Conservation (phyloP, 73 alveolate species). For the Stentor coeruleus region DNA sequence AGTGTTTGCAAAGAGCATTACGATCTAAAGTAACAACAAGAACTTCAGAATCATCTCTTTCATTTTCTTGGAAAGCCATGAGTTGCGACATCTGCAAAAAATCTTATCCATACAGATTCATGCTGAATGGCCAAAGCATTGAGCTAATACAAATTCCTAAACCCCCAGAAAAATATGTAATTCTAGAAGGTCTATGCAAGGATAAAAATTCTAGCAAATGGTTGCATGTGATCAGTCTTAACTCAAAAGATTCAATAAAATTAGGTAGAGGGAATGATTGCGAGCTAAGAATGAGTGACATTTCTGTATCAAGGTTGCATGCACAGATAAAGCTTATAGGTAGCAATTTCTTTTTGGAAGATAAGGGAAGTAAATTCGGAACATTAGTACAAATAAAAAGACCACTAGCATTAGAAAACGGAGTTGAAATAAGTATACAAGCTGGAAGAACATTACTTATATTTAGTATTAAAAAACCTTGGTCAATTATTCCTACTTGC, state of each 20-base stretch:
- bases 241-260: slow-evolving; percentile 14
- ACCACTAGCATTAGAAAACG: slow-evolving; percentile 24
- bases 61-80: slow-evolving; percentile 68
- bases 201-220: slow-evolving; percentile 21
- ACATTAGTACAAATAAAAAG: slow-evolving; percentile 30
- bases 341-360: slow-evolving; percentile 23
- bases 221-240: slow-evolving; percentile 25
- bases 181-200: slow-evolving; percentile 26
- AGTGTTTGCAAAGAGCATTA: slow-evolving; percentile 76
- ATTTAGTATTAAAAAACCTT: slow-evolving; percentile 14
- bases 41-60: slow-evolving; percentile 31
- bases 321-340: slow-evolving; percentile 9
- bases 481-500: slow-evolving; percentile 27
- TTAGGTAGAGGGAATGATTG: slow-evolving; percentile 47
- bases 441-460: slow-evolving; percentile 27
- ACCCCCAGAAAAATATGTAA: slow-evolving; percentile 26
- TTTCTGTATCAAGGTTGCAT: slow-evolving; percentile 46
- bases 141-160: slow-evolving; percentile 45
- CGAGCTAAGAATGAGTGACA: slow-evolving; percentile 43
- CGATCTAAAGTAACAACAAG: slow-evolving; percentile 38
- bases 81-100: slow-evolving; percentile 87
- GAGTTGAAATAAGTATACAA: not conserved
- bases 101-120: slow-evolving; percentile 64
- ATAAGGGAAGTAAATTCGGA: slow-evolving; percentile 31
- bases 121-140: slow-evolving; percentile 8